These are phyloP conservation scores for Kluyveromyces sp. DNA, from an alignment of 1,139 yeast genomes.

Conservation along the genomic window DNA sequence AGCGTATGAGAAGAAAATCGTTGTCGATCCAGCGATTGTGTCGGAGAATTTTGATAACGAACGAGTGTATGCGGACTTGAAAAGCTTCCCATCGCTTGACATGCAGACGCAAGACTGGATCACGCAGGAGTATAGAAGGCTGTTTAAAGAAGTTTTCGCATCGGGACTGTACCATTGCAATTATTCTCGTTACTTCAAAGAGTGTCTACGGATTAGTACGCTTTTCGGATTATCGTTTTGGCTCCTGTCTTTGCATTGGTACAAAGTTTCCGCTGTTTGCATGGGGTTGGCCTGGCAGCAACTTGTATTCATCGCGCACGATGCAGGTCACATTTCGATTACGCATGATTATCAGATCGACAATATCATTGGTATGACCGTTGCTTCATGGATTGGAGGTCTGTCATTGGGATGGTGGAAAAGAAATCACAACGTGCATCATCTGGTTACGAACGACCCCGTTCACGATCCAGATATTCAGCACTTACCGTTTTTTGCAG, in stretches of 20 bases:
- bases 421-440: constrained; percentile 86
- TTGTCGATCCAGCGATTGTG: constrained; percentile 50
- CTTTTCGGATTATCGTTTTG: constrained; percentile 47
- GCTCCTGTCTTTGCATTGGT: constrained; percentile 41
- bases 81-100: constrained; percentile 56
- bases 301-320: constrained; percentile 80
- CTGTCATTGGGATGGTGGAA: constrained; percentile 94
- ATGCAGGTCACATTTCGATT: constrained; percentile 79
- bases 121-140: constrained; percentile 49
- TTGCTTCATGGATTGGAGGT: constrained; percentile 84
- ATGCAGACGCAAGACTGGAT: constrained; percentile 55
- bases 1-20: constrained; percentile 34
- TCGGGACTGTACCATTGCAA: constrained; percentile 65
- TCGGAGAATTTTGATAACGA: constrained; percentile 52
- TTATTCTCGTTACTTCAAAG: constrained; percentile 65
- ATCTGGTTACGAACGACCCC: constrained; percentile 81
- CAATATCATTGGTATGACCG: constrained; percentile 60
- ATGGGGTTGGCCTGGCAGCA: constrained; percentile 88
- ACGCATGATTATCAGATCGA: constrained; percentile 78
- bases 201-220: constrained; percentile 51
- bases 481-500: constrained; percentile 86
- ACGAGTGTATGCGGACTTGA: constrained; percentile 48
- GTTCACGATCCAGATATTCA: constrained; percentile 93
- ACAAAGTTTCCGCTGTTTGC: constrained; percentile 51
- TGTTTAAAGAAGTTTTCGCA: constrained; percentile 50